Percentiles rank a stretch among this genome's conserved stretches.
phyloP scores from a whole-genome alignment of 768 basidiomycete species.

The Serpula lacrymans region DNA sequence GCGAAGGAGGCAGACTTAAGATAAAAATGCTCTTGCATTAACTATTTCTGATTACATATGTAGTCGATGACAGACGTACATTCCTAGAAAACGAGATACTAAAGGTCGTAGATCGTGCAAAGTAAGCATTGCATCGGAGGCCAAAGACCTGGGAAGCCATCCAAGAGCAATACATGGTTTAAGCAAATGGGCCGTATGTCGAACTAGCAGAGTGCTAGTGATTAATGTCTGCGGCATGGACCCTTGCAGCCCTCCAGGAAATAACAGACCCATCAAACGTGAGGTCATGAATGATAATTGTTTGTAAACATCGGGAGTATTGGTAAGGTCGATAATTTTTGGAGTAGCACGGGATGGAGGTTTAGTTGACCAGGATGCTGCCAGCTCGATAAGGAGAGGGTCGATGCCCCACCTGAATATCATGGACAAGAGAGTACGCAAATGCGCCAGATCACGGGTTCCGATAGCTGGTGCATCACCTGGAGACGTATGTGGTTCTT shows the following conservation, averaged over 20 bases:
- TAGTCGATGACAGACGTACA: constrained; percentile 45
- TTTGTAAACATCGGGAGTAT: constrained; percentile 39
- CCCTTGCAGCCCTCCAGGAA: constrained; percentile 49
- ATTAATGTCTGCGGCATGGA: constrained; percentile 57
- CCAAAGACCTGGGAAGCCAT: constrained; percentile 62
- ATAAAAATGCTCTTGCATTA: constrained; percentile 8
- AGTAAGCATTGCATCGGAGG: constrained; percentile 34
- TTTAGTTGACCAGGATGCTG: constrained; percentile 35
- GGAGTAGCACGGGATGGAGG: constrained; percentile 16
- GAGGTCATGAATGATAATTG: constrained; percentile 40
- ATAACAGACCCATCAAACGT: constrained; percentile 47
- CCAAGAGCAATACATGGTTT: constrained; percentile 61
- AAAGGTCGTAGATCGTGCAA: constrained; percentile 47
- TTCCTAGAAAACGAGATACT: constrained; percentile 54
- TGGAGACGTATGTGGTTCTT: not conserved
- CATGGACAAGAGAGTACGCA: constrained; percentile 65
- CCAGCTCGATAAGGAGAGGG: constrained; percentile 45
- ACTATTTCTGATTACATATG: constrained; percentile 5
- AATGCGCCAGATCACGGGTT: constrained; percentile 58
- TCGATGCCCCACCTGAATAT: constrained; percentile 71
- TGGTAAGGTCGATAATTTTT: constrained; percentile 44
- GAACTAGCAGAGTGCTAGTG: constrained; percentile 52
- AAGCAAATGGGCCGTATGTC: constrained; percentile 57
- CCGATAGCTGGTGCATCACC: constrained; percentile 44
- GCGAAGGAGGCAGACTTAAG: constrained; percentile 54